Evolutionary conservation across 169 alveolate genomes (phyloP), one percentile per base, ranked within the genome.

Genomic region (Eimeria necatrix): DNA sequence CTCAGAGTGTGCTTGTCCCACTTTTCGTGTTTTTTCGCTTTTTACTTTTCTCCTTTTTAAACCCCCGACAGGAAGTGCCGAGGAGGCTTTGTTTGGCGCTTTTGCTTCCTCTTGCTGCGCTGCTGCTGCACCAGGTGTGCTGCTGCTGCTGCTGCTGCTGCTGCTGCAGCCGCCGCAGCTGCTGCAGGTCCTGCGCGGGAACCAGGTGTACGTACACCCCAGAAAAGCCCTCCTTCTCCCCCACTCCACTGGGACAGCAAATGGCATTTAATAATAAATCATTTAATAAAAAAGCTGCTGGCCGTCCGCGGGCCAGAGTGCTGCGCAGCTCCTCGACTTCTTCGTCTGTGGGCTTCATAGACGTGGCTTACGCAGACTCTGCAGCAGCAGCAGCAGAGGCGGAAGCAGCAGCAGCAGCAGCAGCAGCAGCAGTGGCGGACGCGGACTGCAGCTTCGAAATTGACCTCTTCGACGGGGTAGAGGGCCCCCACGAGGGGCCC

Each of bases 311-410:
- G 64, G 64, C 64, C 64, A 8, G 64, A 9, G 14, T 56, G 64
- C 64, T 56, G 64, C 64, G 78, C 78, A 68, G 78, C 78, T 68
- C 18, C 78, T 16, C 41, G 78, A 10, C 78, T 68, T n/a, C 84
- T 22, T 73, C 84, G 18, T 73, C 84, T 32, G 4, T 73, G 48
- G 52, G 46, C 26, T 73, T 73, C 24, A 32, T 73, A 6, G 84
- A 73, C 53, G 84, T 73, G 56, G 84, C 84, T 8, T 73, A 18
- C 84, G 10, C 84, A 5, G 84, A 32, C 24, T 8, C 24, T 8
- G 46, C 84, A 5, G 18, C 24, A 4, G 8, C 84, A 46, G 46
- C 84, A 8, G 84, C 10, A 24, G 84, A 20, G 9, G 26, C 52
- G 4, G 84, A 8, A 32, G 52, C 10, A 6, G 6, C 84, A 6